Percentiles rank a stretch among this genome's conserved stretches.
These are phyloP conservation scores for Bruguiera parviflora DNA, from an alignment of 345 rosid species.

Conservation along the genomic window DNA sequence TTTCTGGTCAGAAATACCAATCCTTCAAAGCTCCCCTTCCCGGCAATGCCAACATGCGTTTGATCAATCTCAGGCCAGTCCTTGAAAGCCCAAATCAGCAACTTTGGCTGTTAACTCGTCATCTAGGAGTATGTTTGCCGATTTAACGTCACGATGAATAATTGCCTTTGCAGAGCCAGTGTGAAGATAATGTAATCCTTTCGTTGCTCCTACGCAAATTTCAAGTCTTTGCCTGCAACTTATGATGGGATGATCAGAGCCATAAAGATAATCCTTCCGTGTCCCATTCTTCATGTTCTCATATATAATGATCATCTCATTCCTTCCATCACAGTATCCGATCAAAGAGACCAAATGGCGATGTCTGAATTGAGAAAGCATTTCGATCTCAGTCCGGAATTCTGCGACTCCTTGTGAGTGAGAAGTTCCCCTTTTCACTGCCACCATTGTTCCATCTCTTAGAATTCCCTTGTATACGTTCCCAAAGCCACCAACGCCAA, in stretches of 20 bases:
- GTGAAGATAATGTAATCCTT: constrained; percentile 74
- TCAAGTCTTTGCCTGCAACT: constrained; percentile 64
- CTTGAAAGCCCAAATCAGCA: constrained; percentile 76
- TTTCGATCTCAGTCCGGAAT: constrained; percentile 61
- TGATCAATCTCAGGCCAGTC: constrained; percentile 56
- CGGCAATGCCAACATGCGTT: constrained; percentile 71
- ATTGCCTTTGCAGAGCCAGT: constrained; percentile 58
- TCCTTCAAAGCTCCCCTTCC: constrained; percentile 72
- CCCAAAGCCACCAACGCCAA: constrained; percentile 74
- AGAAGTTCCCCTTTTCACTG: constrained; percentile 61
- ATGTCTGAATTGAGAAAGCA: constrained; percentile 69
- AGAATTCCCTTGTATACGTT: constrained; percentile 61
- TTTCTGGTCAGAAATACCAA: no score
- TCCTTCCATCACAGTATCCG: constrained; percentile 59
- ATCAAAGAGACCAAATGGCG: constrained; percentile 66
- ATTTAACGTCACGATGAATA: constrained; percentile 71
- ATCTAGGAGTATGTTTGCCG: constrained; percentile 63
- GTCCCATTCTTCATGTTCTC: constrained; percentile 71
- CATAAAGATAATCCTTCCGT: constrained; percentile 52
- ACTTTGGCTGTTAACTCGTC: constrained; percentile 69
- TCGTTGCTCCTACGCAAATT: constrained; percentile 62
- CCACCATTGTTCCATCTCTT: constrained; percentile 48
- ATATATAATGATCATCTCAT: constrained; percentile 67
- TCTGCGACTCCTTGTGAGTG: constrained; percentile 62
- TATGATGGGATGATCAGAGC: constrained; percentile 35